Conservation (phyloP, 1,284 basidiomycete genomes). For the Neolentinus lepideus region DNA sequence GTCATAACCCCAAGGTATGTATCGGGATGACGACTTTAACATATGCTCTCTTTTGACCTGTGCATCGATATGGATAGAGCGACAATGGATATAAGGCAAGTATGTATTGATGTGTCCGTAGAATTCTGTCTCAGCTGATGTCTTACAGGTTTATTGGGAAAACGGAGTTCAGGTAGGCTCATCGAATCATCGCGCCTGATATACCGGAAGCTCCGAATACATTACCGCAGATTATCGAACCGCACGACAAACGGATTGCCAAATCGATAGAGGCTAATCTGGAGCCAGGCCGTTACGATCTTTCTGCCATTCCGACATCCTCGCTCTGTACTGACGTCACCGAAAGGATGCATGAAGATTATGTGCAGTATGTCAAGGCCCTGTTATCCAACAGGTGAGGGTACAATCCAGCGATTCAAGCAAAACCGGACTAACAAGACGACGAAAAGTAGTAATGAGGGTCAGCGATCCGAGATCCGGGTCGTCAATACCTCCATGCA, state of each 20-base stretch:
- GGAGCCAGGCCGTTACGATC: constrained; percentile 44
- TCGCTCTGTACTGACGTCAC: constrained; percentile 50
- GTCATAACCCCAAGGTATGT: constrained; percentile 76
- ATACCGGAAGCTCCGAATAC: not conserved
- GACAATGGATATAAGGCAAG: constrained; percentile 83
- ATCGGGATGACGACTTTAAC: not conserved
- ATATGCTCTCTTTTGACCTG: not conserved
- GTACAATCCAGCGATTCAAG: not conserved
- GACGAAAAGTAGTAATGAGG: too few species aligned
- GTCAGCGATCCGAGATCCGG: not conserved
- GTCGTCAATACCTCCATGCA: constrained; percentile 85
- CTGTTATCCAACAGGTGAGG: constrained; percentile 38
- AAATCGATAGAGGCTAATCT: constrained; percentile 55
- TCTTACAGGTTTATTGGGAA: constrained; percentile 71
- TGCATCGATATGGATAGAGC: constrained; percentile 31
- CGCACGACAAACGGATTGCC: constrained; percentile 74
- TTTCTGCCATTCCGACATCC: constrained; percentile 27
- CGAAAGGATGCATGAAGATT: constrained; percentile 47
- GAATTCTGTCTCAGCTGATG: not conserved
- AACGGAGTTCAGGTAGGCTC: constrained; percentile 66
- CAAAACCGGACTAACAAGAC: too few species aligned
- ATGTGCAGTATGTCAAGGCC: constrained; percentile 41
- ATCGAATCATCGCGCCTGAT: not conserved
- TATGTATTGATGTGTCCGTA: not conserved
- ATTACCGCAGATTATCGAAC: constrained; percentile 60